These are phyloP conservation scores for Botrytis cinerea DNA, from an alignment of 2,329 filamentous ascomycete species.

Conservation along the genomic window DNA sequence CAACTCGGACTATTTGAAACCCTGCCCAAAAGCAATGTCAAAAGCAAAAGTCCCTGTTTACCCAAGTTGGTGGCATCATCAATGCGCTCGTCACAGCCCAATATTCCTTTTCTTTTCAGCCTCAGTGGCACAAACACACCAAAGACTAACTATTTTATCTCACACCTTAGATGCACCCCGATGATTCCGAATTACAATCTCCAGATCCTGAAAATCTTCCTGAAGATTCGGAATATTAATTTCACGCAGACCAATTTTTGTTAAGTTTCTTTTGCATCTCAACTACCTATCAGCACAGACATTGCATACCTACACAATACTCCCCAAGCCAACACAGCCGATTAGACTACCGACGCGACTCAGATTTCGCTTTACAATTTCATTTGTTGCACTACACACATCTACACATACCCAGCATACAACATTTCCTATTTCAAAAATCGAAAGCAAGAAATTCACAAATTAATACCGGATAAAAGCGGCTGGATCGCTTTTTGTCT, in stretches of 20 bases:
- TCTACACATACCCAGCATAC: background rate
- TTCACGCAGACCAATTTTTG: background rate
- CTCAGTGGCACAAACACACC: background rate
- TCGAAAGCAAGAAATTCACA: background rate
- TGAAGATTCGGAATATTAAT: conserved; percentile 7
- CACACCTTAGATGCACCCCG: conserved; percentile 8
- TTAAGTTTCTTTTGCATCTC: background rate
- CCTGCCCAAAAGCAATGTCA: background rate
- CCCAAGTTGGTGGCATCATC: conserved; percentile 4
- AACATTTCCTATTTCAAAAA: background rate
- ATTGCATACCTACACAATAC: background rate
- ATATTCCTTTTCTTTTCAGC: conserved; percentile 7
- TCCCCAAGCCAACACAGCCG: background rate
- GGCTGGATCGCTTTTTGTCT: conserved; percentile 11
- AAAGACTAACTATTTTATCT: conserved; percentile 7
- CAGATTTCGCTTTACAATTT: background rate
- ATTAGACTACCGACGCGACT: background rate
- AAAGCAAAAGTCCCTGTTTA: background rate
- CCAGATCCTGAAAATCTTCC: conserved; percentile 9
- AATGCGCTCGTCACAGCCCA: background rate
- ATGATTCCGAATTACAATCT: conserved; percentile 14
- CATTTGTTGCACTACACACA: background rate
- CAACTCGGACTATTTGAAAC: background rate
- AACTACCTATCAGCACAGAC: background rate
- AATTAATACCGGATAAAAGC: conserved; percentile 12